Conservation (phyloP, 441 rosid species). For the Flueggea neowawraea region DNA sequence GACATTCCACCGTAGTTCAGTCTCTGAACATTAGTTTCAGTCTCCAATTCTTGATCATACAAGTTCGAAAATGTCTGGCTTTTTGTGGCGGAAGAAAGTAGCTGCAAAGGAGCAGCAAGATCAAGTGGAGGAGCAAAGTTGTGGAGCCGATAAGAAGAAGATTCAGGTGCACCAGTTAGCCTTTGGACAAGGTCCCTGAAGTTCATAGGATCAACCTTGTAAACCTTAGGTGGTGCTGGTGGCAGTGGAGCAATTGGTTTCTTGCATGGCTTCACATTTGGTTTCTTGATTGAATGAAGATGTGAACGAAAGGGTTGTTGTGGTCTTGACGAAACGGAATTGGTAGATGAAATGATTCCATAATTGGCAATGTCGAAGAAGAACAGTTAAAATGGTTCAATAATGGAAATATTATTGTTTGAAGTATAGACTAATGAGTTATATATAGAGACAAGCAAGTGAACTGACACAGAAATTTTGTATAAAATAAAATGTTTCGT, state of each 20-base stretch:
- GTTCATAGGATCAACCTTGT: slow-evolving; percentile 61
- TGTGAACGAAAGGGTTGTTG: slow-evolving; percentile 22
- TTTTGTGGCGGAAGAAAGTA: slow-evolving; percentile 10
- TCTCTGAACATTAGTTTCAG: slow-evolving; percentile 12
- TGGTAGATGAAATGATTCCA: slow-evolving; percentile 26
- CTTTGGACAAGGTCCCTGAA: slow-evolving; percentile 78
- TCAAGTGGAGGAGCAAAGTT: slow-evolving; percentile 34
- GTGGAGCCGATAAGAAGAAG: slow-evolving; percentile 16
- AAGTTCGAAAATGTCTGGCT: slow-evolving; percentile 21
- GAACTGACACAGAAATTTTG: too few species aligned
- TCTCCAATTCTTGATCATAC: slow-evolving; percentile 24
- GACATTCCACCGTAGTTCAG: not conserved
- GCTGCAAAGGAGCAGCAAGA: slow-evolving; percentile 14
- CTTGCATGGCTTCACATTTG: slow-evolving; percentile 45
- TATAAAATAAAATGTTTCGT: not conserved
- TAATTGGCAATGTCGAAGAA: not conserved
- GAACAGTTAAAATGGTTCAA: too few species aligned
- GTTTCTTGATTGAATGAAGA: slow-evolving; percentile 51
- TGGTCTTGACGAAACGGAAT: slow-evolving; percentile 14
- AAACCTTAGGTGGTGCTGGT: slow-evolving; percentile 51
- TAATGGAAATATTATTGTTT: too few species aligned
- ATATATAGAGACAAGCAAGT: too few species aligned
- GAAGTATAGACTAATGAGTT: too few species aligned
- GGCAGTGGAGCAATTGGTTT: slow-evolving; percentile 61
- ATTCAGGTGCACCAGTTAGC: slow-evolving; percentile 45